These are phyloP conservation scores for Fusarium xyrophilum DNA, from an alignment of 2,329 filamentous ascomycete species.

Conservation along the genomic window DNA sequence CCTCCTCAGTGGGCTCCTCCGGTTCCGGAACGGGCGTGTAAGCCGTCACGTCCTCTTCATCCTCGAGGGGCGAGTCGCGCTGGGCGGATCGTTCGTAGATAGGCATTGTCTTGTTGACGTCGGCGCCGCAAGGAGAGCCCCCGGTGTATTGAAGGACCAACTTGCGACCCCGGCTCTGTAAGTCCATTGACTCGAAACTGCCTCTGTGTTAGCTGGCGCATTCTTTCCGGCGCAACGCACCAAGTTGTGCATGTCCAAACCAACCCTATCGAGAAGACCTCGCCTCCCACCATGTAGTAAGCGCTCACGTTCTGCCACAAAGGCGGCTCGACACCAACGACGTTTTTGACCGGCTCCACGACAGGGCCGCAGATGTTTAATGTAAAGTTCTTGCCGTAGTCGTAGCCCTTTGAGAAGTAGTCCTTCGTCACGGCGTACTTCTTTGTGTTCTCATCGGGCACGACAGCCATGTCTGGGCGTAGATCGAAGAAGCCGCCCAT, in stretches of 20 bases:
- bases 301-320: slow-evolving; percentile 78
- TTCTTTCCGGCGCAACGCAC: background rate
- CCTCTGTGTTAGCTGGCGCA: slow-evolving; percentile 14
- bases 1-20: slow-evolving; percentile 28
- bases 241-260: slow-evolving; percentile 39
- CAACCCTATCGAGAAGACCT: slow-evolving; percentile 78
- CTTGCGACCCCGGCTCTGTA: slow-evolving; percentile 71
- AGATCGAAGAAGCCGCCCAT: slow-evolving; percentile 67
- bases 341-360: slow-evolving; percentile 68
- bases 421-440: slow-evolving; percentile 54
- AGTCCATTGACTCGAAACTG: slow-evolving; percentile 57
- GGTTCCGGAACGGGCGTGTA: slow-evolving; percentile 24
- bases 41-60: slow-evolving; percentile 28
- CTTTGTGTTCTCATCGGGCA: slow-evolving; percentile 51
- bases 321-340: slow-evolving; percentile 68
- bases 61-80: slow-evolving; percentile 37
- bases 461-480: slow-evolving; percentile 59
- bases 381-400: slow-evolving; percentile 83
- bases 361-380: slow-evolving; percentile 82
- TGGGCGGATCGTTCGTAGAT: slow-evolving; percentile 43
- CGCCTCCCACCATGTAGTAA: slow-evolving; percentile 71
- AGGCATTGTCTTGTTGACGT: slow-evolving; percentile 46
- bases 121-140: slow-evolving; percentile 74
- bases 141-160: slow-evolving; percentile 78
- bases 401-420: slow-evolving; percentile 73